Conservation (phyloP, 192 early-diverging fungal genomes). For the Rhizophagus clarus region DNA sequence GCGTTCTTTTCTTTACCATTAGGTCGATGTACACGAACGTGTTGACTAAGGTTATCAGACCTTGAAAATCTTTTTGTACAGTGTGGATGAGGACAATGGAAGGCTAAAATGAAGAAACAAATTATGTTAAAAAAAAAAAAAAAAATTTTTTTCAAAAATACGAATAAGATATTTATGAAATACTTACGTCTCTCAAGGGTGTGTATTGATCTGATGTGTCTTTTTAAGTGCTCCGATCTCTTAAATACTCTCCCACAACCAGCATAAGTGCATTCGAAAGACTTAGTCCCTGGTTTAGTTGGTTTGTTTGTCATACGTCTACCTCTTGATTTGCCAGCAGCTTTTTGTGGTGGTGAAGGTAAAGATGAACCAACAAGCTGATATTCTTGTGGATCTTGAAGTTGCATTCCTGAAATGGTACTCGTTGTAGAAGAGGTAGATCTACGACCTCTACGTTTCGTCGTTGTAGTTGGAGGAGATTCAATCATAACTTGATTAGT, state of each 20-base stretch:
- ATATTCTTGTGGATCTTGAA: slow-evolving; percentile 22
- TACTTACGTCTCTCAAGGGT: slow-evolving; percentile 64
- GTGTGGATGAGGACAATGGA: slow-evolving; percentile 53
- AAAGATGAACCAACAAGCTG: slow-evolving; percentile 9
- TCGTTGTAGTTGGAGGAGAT: not conserved
- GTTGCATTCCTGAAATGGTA: not conserved
- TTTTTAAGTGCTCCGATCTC: slow-evolving; percentile 61
- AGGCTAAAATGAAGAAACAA: slow-evolving; percentile 39
- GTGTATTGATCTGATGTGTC: slow-evolving; percentile 63
- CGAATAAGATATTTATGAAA: not conserved
- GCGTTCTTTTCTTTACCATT: slow-evolving; percentile 52
- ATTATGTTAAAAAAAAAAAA: not conserved
- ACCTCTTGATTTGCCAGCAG: slow-evolving; percentile 51
- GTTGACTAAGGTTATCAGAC: slow-evolving; percentile 60
- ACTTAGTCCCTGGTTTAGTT: slow-evolving; percentile 48
- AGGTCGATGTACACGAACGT: slow-evolving; percentile 60
- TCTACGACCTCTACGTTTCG: not conserved
- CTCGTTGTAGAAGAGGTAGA: not conserved
- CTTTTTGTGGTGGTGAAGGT: slow-evolving; percentile 29
- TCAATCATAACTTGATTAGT: not conserved
- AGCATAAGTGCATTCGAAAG: slow-evolving; percentile 56
- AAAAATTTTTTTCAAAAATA: not conserved
- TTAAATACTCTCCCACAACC: slow-evolving; percentile 65
- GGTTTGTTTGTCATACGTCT: slow-evolving; percentile 58
- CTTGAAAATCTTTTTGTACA: slow-evolving; percentile 61